Base-by-base conservation (phyloP, 2,329 filamentous ascomycete species). In the Ophiognomonia clavigignenti-juglandacearum region DNA sequence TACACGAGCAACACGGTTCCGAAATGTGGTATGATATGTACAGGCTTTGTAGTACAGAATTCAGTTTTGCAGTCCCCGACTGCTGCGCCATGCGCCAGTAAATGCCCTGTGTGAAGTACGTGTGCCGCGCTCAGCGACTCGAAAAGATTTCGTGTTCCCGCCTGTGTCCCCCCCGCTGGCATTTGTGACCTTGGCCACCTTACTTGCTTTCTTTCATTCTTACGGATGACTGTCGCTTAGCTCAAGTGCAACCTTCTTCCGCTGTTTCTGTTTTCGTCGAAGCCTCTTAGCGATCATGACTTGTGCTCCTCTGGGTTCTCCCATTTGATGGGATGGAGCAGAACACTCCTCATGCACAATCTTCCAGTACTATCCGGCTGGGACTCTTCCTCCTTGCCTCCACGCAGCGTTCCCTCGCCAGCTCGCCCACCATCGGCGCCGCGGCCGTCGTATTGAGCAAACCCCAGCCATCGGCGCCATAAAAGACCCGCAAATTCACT, bases 281-380 rank as follows among this genome's bases (percentile, higher is more conserved):
- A 14, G 16, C 4, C 27, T 11, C 13, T 11, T 13, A 14, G 19
- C 20, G 4, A 7, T 27, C 20, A 13, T 38, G n/a, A 34, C 9
- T 18, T 27, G 24, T 54, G 36, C 56, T 77, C 73, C n/a, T 60
- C 62, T 19, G 74, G 74, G 53, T 73, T 70, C 60, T 81, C 77
- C 62, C 69, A 75, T 69, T 95, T 95, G 57, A 93, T 81, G 1
- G 88, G 88, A 72, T 95, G 88, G 55, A 93, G 65, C 55, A 93
- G 68, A 78, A 92, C 86, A 53, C 83, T 86, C 39, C 86, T 81
- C 59, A 93, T 67, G 66, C 88, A 95, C 75, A 93, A 81, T 41
- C 88, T 75, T 19, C 86, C 86, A 8, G 68, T 74, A 54, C 67
- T 67, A 14, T 59, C 59, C 6, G 64, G 55, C 29, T 61, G 56